Conservation (phyloP, 495 filamentous ascomycete species). For the Penicillium lagena region DNA sequence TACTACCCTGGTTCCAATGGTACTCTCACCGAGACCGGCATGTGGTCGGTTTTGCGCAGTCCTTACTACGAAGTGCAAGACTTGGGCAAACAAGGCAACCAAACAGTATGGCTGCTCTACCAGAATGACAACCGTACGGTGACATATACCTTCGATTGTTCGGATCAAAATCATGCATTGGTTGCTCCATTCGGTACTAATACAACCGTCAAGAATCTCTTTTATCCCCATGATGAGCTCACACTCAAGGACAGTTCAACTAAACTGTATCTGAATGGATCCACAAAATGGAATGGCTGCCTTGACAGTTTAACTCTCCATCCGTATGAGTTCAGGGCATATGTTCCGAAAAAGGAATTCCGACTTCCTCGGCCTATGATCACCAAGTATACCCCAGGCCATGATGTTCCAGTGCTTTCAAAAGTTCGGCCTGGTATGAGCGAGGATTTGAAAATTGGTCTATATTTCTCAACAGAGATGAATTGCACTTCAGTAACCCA, state of each 20-base stretch:
- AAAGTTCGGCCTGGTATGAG: conserved; percentile 33
- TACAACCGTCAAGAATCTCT: conserved; percentile 59
- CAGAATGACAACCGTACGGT: conserved; percentile 52
- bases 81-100: conserved; percentile 40
- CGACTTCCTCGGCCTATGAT: conserved; percentile 55
- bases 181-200: conserved; percentile 52
- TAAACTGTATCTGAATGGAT: conserved; percentile 38
- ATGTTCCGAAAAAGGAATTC: conserved; percentile 49
- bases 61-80: conserved; percentile 46
- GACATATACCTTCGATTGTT: conserved; percentile 58
- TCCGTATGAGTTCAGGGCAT: conserved; percentile 58
- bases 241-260: conserved; percentile 33
- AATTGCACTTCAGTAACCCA: conserved; percentile 50
- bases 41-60: conserved; percentile 60
- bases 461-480: conserved; percentile 61
- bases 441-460: conserved; percentile 41
- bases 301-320: conserved; percentile 44
- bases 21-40: conserved; percentile 54
- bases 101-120: conserved; percentile 62
- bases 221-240: conserved; percentile 56
- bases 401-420: conserved; percentile 54
- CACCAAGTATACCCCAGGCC: conserved; percentile 58
- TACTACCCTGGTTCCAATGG: conserved; percentile 48
- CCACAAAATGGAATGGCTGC: conserved; percentile 49
- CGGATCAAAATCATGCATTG: conserved; percentile 37